A percentile compares a stretch with the other conserved stretches of the same genome.
Conservation (phyloP, 768 basidiomycete species). For the Lactarius vividus region DNA sequence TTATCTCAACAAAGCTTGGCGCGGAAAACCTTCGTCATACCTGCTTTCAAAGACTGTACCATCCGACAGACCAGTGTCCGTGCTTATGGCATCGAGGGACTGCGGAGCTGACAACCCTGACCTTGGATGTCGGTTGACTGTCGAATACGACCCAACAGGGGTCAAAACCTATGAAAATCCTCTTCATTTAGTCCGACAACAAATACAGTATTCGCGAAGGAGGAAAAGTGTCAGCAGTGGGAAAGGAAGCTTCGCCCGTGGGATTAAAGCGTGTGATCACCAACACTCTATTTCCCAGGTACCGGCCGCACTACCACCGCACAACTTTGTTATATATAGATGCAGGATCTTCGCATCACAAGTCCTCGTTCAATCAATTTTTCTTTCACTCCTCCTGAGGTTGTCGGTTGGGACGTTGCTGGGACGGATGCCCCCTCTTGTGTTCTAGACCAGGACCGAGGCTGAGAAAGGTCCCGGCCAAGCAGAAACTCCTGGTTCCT, state of each 20-base stretch:
- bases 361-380: background rate
- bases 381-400: background rate
- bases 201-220: background rate
- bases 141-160: background rate
- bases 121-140: background rate
- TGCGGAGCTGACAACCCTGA: background rate
- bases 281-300: background rate
- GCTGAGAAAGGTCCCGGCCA: background rate
- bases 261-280: background rate
- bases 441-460: background rate
- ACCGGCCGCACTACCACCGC: background rate
- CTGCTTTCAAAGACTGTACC: background rate
- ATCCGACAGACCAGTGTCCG: background rate
- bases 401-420: background rate
- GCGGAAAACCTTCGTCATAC: background rate
- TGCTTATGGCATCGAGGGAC: background rate
- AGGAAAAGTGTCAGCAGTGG: background rate
- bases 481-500: background rate
- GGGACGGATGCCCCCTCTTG: background rate
- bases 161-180: background rate
- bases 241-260: conserved; percentile 5
- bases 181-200: background rate
- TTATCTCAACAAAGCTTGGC: background rate
- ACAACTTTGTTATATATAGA: background rate
- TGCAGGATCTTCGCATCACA: background rate